phyloP scores from a whole-genome alignment of 2,329 filamentous ascomycete genomes.

The Stagonosporopsis chrysanthemi region DNA sequence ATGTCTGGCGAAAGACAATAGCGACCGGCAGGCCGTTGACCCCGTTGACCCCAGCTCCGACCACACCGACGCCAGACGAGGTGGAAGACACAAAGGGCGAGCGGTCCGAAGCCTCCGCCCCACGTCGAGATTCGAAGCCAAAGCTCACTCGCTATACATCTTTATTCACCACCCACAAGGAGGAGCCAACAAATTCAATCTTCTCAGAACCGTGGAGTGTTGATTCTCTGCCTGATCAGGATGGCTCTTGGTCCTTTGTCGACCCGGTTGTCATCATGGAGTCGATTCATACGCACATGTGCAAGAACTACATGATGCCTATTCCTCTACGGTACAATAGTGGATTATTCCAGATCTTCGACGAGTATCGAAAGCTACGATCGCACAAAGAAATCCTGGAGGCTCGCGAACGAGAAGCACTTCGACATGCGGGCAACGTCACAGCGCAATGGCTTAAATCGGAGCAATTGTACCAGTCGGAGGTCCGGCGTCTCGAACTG shows the following conservation, averaged over 20 bases:
- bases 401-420: constrained; percentile 36
- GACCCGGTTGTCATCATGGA: constrained; percentile 38
- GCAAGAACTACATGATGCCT: constrained; percentile 25
- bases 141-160: constrained; percentile 53
- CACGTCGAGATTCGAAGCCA: constrained; percentile 47
- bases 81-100: constrained; percentile 39
- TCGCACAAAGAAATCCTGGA: constrained; percentile 46
- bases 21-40: constrained; percentile 34
- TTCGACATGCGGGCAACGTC: constrained; percentile 34
- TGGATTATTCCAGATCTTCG: constrained; percentile 53
- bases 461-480: constrained; percentile 48
- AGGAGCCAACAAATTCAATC: constrained; percentile 26
- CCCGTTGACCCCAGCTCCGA: constrained; percentile 21
- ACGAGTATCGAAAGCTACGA: constrained; percentile 49
- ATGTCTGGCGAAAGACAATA: constrained; percentile 36
- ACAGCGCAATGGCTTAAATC: constrained; percentile 45
- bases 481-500: constrained; percentile 55
- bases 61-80: constrained; percentile 34
- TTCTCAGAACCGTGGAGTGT: constrained; percentile 42
- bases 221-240: constrained; percentile 19
- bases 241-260: constrained; percentile 22
- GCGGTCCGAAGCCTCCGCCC: constrained; percentile 37
- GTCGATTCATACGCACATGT: constrained; percentile 39
- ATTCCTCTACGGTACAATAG: constrained; percentile 46
- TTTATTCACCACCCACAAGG: constrained; percentile 37